These are phyloP conservation scores for Fallopia convolvulus DNA, from an alignment of 148 eudicot genomes.

Conservation along the genomic window DNA sequence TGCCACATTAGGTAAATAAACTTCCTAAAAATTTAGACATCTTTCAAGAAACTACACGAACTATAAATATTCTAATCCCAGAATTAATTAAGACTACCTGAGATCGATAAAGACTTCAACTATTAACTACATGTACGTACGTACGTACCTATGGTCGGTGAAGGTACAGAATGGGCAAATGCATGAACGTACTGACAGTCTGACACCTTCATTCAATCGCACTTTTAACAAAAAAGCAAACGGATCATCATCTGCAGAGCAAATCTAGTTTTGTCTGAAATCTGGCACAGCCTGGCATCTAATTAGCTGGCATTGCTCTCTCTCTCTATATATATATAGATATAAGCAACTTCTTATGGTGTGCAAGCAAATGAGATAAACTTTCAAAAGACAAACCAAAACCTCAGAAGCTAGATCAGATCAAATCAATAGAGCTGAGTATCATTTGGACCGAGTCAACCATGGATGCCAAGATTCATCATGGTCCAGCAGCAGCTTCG, in stretches of 20 bases:
- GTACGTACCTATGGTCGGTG: background rate
- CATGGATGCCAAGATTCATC: slow-evolving; percentile 9
- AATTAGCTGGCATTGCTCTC: slow-evolving; percentile 13
- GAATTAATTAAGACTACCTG: too few species aligned
- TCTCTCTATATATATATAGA: background rate
- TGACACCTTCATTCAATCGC: background rate
- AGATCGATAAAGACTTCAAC: too few species aligned
- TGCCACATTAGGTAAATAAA: too few species aligned
- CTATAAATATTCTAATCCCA: too few species aligned
- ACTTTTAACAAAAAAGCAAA: background rate
- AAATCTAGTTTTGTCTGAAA: background rate
- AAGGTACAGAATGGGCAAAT: background rate
- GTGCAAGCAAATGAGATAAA: slow-evolving; percentile 11
- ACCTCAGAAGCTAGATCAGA: slow-evolving; percentile 1
- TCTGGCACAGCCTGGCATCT: background rate
- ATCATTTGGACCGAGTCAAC: background rate
- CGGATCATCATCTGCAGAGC: background rate
- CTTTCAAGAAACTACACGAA: too few species aligned
- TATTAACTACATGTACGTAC: background rate
- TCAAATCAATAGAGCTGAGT: background rate
- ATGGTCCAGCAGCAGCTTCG: background rate
- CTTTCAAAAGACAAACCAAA: background rate
- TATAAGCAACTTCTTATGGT: background rate
- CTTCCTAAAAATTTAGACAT: too few species aligned
- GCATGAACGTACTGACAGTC: slow-evolving; percentile 7